Evolutionary conservation across 306 rosid genomes (phyloP), one percentile per base, ranked within the genome.

Genomic region (Pterocarpus santalinus): DNA sequence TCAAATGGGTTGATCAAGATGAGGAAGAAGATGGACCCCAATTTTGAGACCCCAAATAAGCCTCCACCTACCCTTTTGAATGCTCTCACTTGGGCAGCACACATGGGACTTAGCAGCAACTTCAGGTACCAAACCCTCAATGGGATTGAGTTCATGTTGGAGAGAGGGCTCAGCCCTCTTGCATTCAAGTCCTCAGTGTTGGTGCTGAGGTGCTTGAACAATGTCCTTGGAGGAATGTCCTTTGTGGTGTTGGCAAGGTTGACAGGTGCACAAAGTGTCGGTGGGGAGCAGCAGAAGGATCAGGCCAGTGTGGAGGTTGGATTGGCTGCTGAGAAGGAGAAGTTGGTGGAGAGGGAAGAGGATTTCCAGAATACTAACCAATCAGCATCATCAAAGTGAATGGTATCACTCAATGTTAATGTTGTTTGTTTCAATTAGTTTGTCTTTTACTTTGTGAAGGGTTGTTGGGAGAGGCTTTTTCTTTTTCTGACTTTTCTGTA

Each of bases 31-130:
- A 94, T 96, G 97, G 99, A 96, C 65, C 97, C 97, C 1, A 81
- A 14, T 5, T 96, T 94, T 55, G 97, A 92, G 82, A 89, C 98
- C 2, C 97, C 97, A 1, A 96, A 94, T 65, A 96, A 94, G 83
- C 39, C 98, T 4, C 98, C 98, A 4, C 97, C 98, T 0, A 92
- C 97, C 2, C 2, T 96, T 28, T 82, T 93, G 81, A 96, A 96
- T 78, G 89, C 97, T 41, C 13, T 88, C 35, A 96, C 99, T 2
- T 94, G 99, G 99, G 97, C 98, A 0, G 81, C 71, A 32, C 99
- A 96, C 83, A 93, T 93, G 99, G 98, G 99, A 3, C 0, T 94
- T 8, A 92, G 94, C 78, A 94, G 98, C 73, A 96, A 96, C 60
- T 61, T 96, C 15, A 88, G 99, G 82, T 96, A 96, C 86, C 98